A percentile compares a stretch with the other conserved stretches of the same genome.
Evolutionary conservation across 495 filamentous ascomycete genomes (phyloP).

Genomic region (Thermochaetoides thermophila): DNA sequence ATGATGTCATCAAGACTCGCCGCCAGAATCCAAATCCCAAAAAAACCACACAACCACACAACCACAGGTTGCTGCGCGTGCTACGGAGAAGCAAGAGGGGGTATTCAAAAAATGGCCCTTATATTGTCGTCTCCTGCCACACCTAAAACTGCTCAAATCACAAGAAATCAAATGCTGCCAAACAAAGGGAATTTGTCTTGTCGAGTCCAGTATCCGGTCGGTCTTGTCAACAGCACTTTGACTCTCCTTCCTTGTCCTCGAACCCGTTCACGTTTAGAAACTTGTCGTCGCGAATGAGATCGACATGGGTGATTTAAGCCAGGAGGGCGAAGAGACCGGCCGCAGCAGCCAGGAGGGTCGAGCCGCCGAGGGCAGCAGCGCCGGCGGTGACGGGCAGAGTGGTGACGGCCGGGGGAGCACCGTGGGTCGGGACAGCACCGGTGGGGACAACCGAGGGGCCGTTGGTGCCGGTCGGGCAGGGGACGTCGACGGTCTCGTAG

Average conservation of each 20-base stretch:
- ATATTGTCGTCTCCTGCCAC: too few relatives aligned
- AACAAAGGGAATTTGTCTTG: too few relatives aligned
- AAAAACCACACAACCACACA: slow-evolving; percentile 4
- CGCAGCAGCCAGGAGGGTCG: slow-evolving; percentile 31
- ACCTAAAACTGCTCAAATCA: too few relatives aligned
- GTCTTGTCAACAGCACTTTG: too few relatives aligned
- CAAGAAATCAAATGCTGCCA: too few relatives aligned
- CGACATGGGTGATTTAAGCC: slow-evolving; percentile 25
- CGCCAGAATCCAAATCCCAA: slow-evolving; percentile 3
- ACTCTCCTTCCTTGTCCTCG: too few relatives aligned
- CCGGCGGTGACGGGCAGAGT: slow-evolving; percentile 3
- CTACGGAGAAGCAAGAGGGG: too few relatives aligned
- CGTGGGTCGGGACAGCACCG: slow-evolving; percentile 28
- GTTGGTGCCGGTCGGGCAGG: slow-evolving; percentile 21
- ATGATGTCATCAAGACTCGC: slow-evolving; percentile 9
- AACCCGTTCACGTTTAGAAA: too few relatives aligned
- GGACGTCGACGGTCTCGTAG: slow-evolving; percentile 34
- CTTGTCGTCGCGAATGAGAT: slow-evolving; percentile 4
- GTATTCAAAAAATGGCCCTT: too few relatives aligned
- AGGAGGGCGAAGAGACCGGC: slow-evolving; percentile 39
- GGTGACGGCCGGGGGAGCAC: slow-evolving; percentile 9
- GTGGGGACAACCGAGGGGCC: slow-evolving; percentile 25
- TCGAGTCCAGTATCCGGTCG: too few relatives aligned
- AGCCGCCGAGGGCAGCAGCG: slow-evolving; percentile 16
- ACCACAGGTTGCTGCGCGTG: too few relatives aligned